Conservation (phyloP, 2,329 filamentous ascomycete genomes). For the Aureobasidium mangrovei region DNA sequence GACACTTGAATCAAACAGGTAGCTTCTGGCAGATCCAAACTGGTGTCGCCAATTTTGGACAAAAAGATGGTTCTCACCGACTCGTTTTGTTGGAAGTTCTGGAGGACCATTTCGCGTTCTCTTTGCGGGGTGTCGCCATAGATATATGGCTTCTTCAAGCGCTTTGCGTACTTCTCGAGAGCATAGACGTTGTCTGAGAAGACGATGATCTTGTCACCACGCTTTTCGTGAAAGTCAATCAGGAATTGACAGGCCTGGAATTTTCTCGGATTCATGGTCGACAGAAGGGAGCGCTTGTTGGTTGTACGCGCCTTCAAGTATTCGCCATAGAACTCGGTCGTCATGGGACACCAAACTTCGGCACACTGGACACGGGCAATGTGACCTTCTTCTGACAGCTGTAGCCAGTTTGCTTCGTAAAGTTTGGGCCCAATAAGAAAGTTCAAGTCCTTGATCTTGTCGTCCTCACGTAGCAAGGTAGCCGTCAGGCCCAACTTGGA, state of each 20-base stretch:
- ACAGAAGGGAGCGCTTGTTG: conserved; percentile 61
- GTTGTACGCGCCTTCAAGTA: conserved; percentile 64
- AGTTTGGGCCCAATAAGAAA: conserved; percentile 96
- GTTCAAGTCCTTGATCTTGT: conserved; percentile 96
- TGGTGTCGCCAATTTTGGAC: conserved; percentile 96
- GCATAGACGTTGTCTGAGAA: conserved; percentile 98
- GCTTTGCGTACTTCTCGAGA: conserved; percentile 72
- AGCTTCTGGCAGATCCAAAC: conserved; percentile 91
- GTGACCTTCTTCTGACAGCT: conserved; percentile 90
- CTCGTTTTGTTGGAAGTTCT: conserved; percentile 92
- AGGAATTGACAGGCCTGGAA: conserved; percentile 96
- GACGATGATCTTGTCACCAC: conserved; percentile 96
- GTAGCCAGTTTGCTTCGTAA: conserved; percentile 99
- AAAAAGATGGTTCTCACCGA: conserved; percentile 87
- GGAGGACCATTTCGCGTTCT: conserved; percentile 77
- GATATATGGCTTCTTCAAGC: conserved; percentile 80
- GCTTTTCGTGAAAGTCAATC: conserved; percentile 93
- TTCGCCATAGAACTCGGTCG: conserved; percentile 93
- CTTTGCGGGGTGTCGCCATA: conserved; percentile 79
- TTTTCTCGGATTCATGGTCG: conserved; percentile 96
- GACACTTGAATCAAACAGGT: conserved; percentile 97
- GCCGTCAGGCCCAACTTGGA: conserved; percentile 92
- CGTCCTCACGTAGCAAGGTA: conserved; percentile 88
- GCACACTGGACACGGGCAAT: conserved; percentile 97
- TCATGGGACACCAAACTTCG: conserved; percentile 99